Base-by-base conservation (phyloP, 2,329 filamentous ascomycete genomes). In the Hymenotorrendiella dingleyae region DNA sequence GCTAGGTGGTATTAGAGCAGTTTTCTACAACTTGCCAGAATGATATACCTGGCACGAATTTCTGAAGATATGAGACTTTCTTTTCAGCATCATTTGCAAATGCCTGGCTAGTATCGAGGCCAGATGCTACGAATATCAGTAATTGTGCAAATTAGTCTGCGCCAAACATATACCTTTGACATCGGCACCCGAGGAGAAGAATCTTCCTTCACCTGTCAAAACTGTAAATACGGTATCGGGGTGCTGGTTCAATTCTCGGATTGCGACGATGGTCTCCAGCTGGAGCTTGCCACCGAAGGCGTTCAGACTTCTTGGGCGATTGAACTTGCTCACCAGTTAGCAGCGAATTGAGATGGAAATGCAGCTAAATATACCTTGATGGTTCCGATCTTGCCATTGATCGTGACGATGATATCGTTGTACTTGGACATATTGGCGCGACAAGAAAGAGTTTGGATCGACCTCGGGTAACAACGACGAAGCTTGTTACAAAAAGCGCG, bases 181-280 rank as follows among this genome's bases (percentile, higher is more conserved):
- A 59, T 73, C 70, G 14, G 70, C 70, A 14, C 70, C 70, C 0
- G 69, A 67, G 16, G 65, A 69, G 52, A 73, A 73, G 55, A 72
- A 73, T 9, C 69, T 59, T 2, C 70, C 70, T 49, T 71, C 69
- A 14, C 70, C 70, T 1, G 70, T 73, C 9, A 73, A 48, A 1
- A 73, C 70, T 1, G 70, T 73, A 52, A 73, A 72, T 11, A 72
- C 55, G 4, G 70, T 73, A 28, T 67, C 63, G 3, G 70, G 69
- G 48, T 73, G 62, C 24, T 67, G 62, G 49, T 73, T 64, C 4
- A 73, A 59, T 26, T 65, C 62, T 44, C 69, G 58, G 2, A 73
- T 55, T 0, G 67, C 69, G 4, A 57, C 59, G 19, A 72, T 64
- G 6, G 62, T 62, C 35, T 72, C 68, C 4, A 58, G 33, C 34